A percentile compares a stretch with the other conserved stretches of the same genome.
Conservation (phyloP, 768 basidiomycete genomes). For the Naganishia onofrii region DNA sequence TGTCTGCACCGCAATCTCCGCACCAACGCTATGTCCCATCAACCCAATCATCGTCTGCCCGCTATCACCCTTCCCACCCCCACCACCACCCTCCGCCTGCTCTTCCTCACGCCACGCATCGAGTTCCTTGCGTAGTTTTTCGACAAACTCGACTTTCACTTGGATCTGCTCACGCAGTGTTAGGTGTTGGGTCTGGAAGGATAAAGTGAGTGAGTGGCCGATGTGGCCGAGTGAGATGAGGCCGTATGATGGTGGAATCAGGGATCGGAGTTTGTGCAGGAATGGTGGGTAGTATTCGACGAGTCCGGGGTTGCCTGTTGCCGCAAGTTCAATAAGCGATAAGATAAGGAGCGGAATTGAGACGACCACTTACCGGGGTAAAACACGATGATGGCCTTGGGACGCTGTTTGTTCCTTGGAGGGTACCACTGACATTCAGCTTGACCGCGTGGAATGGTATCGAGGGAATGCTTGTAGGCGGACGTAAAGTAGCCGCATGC, state of each 20-base stretch:
- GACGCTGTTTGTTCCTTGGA: constrained; percentile 17
- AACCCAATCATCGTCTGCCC: constrained; percentile 35
- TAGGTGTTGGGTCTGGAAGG: constrained; percentile 43
- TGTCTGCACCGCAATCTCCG: constrained; percentile 67
- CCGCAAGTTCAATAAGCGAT: background rate
- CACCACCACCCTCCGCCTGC: too few relatives aligned
- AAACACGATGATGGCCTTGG: constrained; percentile 27
- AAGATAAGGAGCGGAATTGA: background rate
- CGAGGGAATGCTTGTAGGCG: constrained; percentile 13
- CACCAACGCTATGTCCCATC: constrained; percentile 65
- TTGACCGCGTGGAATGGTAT: background rate
- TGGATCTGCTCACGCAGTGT: constrained; percentile 59
- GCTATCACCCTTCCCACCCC: background rate
- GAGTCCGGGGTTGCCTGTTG: constrained; percentile 61
- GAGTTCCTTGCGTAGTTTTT: constrained; percentile 41
- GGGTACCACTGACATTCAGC: constrained; percentile 32
- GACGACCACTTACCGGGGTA: constrained; percentile 22
- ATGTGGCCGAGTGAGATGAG: constrained; percentile 56
- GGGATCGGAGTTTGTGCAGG: constrained; percentile 58
- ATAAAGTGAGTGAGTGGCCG: constrained; percentile 60
- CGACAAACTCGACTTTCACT: constrained; percentile 60
- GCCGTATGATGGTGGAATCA: constrained; percentile 64
- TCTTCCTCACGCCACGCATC: constrained; percentile 35
- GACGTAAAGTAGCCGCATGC: background rate
- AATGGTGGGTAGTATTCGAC: constrained; percentile 68